Conservation (phyloP, 495 filamentous ascomycete genomes). For the Tetracladium setigerum region DNA sequence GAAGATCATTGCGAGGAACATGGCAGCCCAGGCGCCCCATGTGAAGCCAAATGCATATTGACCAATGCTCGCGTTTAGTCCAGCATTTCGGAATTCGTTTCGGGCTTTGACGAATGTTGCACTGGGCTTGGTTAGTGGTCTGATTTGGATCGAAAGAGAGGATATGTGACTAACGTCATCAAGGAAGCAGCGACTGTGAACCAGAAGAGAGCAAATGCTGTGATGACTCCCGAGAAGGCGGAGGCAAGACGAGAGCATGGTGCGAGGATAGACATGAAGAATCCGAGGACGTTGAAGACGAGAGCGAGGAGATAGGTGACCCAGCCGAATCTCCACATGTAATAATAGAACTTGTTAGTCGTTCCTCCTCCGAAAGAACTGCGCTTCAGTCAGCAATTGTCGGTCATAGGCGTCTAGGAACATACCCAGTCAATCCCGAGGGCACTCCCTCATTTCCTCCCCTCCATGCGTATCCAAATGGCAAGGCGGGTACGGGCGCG, state of each 20-base stretch:
- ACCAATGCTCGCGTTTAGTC: conserved; percentile 55
- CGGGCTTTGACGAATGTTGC: conserved; percentile 73
- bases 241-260: conserved; percentile 42
- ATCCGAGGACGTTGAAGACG: conserved; percentile 48
- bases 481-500: conserved; percentile 31
- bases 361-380: conserved; percentile 36
- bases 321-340: conserved; percentile 58
- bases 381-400: neutral
- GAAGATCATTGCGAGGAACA: conserved; percentile 61
- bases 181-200: conserved; percentile 37
- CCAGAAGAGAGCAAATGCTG: conserved; percentile 35
- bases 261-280: conserved; percentile 40
- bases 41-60: conserved; percentile 75
- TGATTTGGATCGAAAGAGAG: neutral
- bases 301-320: conserved; percentile 68
- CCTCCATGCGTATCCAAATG: conserved; percentile 44
- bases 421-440: conserved; percentile 29
- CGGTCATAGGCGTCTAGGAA: neutral
- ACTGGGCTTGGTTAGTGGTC: conserved; percentile 32
- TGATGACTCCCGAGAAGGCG: conserved; percentile 31
- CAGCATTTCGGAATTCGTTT: conserved; percentile 53
- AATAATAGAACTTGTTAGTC: conserved; percentile 41
- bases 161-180: conserved; percentile 41
- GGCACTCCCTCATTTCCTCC: conserved; percentile 32
- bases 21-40: conserved; percentile 67